Evolutionary conservation across 345 rosid genomes (phyloP), one percentile per base, ranked within the genome.

Genomic region (Brassica incana): DNA sequence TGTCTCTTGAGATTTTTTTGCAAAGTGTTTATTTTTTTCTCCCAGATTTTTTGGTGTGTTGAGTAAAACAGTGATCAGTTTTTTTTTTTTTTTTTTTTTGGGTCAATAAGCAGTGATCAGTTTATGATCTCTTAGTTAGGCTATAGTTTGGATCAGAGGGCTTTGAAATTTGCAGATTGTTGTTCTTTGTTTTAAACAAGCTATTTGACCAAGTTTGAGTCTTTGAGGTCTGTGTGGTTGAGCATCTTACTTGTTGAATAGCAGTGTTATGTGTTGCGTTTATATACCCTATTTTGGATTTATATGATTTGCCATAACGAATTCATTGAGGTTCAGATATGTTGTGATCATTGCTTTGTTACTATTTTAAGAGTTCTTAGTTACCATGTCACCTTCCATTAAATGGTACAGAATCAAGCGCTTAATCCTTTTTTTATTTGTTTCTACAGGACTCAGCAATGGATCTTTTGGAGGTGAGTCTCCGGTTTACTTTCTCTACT

Each of bases 381-480:
- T 45, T 30, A 59, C 64, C 8, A 45, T 40, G 7, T 65, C 15
- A 4, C 66, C 14, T 48, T 11, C 38, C 63, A 40, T 61, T 73
- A 3, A 18, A 72, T 56, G 8, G 12, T 58, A 68, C 60, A 35
- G 30, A 69, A 1, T 3, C 2, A 35, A 25, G 68, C n/a, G 8
- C 40, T 67, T 75, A 64, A 80, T 20, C 29, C 30, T 82, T 58
- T 71, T 36, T 71, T 32, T 18, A 58, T 60, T 10, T 30, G 69
- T 20, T 27, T 3, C 76, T 86, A 87, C 90, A 92, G 97, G 85
- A 76, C 79, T 92, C 69, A 80, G 85, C 88, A 90, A 92, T 78
- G 86, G 84, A 56, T 88, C 96, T 59, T 83, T 89, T 48, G 52
- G 84, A 54, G 94, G 97, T 92, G 76, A 84, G 89, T 86, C 75